Evolutionary conservation across 1,139 yeast genomes (phyloP).

Genomic region (Kluyveromyces marxianus): DNA sequence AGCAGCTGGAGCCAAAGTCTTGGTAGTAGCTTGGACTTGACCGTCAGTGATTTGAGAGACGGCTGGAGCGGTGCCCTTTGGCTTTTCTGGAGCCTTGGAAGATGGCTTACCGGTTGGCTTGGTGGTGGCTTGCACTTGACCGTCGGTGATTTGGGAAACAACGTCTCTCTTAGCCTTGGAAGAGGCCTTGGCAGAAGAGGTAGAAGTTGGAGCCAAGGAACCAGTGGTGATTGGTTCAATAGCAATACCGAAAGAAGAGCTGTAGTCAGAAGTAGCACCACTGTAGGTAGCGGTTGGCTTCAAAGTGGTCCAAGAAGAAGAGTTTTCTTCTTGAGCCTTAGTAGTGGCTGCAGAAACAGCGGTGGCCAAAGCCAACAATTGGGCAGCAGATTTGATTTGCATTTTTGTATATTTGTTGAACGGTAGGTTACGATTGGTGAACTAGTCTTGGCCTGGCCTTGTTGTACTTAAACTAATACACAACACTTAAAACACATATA

Average conservation of each 20-base stretch:
- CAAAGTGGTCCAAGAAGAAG: constrained; percentile 32
- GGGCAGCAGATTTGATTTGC: constrained; percentile 26
- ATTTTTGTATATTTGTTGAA: constrained; percentile 13
- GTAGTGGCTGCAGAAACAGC: constrained; percentile 25
- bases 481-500: too few species aligned
- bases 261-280: constrained; percentile 38
- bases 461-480: too few species aligned
- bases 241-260: constrained; percentile 42
- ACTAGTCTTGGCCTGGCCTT: neutral
- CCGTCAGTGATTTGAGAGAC: constrained; percentile 12
- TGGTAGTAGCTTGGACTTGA: constrained; percentile 42
- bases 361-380: constrained; percentile 25
- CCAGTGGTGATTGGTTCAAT: constrained; percentile 19
- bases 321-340: constrained; percentile 24
- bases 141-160: constrained; percentile 47
- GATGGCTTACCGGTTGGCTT: constrained; percentile 1
- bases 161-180: constrained; percentile 32
- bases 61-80: constrained; percentile 21
- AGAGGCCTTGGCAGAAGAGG: constrained; percentile 13
- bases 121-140: constrained; percentile 43
- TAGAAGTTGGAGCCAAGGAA: constrained; percentile 7
- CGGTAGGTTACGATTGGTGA: constrained; percentile 1
- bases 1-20: constrained; percentile 34
- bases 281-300: constrained; percentile 32
- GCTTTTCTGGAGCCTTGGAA: constrained; percentile 23